Evolutionary conservation across 2,329 filamentous ascomycete species (phyloP), one percentile per base, ranked within the genome.

Genomic region (Epichloe brachyelytri): DNA sequence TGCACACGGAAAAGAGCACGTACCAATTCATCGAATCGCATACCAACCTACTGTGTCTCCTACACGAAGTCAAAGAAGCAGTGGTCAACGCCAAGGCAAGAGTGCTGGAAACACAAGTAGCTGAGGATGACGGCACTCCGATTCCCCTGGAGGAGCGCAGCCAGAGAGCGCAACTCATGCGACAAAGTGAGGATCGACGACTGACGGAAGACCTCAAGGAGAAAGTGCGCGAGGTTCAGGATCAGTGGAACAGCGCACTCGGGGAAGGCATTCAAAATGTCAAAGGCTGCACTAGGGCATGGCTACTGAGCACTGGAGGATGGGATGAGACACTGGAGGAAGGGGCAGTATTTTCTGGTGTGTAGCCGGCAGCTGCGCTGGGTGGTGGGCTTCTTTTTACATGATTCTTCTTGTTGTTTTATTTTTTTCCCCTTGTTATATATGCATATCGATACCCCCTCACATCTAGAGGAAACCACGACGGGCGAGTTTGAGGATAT

Each of bases 21-120:
- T 94, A 95, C 62, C 93, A 97, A 65, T 97, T 95, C 68, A 96
- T 97, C 61, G 93, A 97, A 71, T 86, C 83, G 6, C 91, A 97
- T 71, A 91, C 82, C 33, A 96, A 96, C 62, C 73, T 96, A 36
- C 75, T 95, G 22, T 97, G 91, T 62, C 73, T 97, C 38, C 69
- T 95, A 51, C 93, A 96, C 61, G 89, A 96, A 67, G 88, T 95
- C 49, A 88, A 88, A 63, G 87, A 86, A 50, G 83, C 83, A 0
- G 81, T 87, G 2, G 83, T 87, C 62, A 75, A 76, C 45, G 85
- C 86, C 7, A 81, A 82, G 57, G 80, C 80, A 49, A 76, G 80
- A 55, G 72, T 85, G 17, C 73, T 85, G 57, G 83, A 88, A 63
- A 78, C 80, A 0, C 80, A 88, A 62, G 73, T 80, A 3, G 60